Evolutionary conservation across 768 basidiomycete species (phyloP), one percentile per base, ranked within the genome.

Genomic region (Lentinula guzmanii): DNA sequence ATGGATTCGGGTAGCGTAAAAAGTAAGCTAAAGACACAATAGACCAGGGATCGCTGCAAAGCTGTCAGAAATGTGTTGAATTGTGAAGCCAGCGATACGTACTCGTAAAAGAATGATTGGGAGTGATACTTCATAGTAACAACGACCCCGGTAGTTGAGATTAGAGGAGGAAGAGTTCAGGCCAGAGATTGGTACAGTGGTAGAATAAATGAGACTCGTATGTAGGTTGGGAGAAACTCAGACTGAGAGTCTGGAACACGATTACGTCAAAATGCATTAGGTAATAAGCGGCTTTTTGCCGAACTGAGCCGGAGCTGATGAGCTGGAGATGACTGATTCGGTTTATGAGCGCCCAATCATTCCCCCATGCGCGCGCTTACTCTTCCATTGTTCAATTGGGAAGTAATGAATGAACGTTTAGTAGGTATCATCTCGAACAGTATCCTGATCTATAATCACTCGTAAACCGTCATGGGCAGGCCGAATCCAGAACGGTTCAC

Each of bases 11-110:
- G 74, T 97, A 98, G 64, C 95, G 90, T 62, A 97, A 79, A 71
- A 95, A 95, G 79, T 90, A 97, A 11, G 95, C 95, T 65, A 96
- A 81, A 18, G 95, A 86, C 62, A 96, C 91, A 66, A 91, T 95
- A 61, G 91, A 81, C 86, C 95, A 94, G 72, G 94, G 85, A 84
- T 97, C 93, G 81, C 94, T 95, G 67, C 6, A 63, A 31, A 54
- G 15, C 62, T 59, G 51, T 71, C 21, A 39, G 37, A 1, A 67
- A 67, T 31, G 60, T 52, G 31, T 5, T 39, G 18, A 21, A 35
- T 41, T 41, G 37, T n/a, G 33, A n/a, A 50, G n/a, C 13, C 11
- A 34, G 60, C 42, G 5, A 24, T 46, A 37, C 80, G 60, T 66
- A 82, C 83, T 84, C 81, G 72, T 83, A 84, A 63, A 78, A 71